Evolutionary conservation across 352 stramenopile genomes (phyloP).

Genomic region (Phytophthora aleatoria): DNA sequence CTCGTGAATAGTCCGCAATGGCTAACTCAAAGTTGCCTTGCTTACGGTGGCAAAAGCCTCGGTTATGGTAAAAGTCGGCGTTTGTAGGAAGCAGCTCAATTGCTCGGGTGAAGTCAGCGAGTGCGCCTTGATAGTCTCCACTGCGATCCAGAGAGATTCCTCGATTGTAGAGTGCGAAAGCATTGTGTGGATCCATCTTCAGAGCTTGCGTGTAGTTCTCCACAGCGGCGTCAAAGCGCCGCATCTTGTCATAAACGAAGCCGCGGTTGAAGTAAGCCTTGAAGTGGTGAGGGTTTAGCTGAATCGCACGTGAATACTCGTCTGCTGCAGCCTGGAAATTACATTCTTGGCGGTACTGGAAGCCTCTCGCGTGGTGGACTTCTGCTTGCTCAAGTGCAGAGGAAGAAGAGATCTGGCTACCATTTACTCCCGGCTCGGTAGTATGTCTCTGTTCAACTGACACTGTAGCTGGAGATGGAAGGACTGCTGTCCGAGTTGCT

Average conservation of each 20-base stretch:
- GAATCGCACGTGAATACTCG: conserved; percentile 82
- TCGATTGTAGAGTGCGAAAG: conserved; percentile 84
- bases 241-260: conserved; percentile 86
- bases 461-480: conserved; percentile 2
- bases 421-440: background rate
- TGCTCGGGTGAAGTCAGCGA: conserved; percentile 80
- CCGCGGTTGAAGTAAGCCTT: conserved; percentile 91
- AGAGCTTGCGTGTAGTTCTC: conserved; percentile 77
- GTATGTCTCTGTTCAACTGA: conserved; percentile 11
- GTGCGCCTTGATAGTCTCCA: conserved; percentile 82
- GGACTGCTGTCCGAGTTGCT: conserved; percentile 3
- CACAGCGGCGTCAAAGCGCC: conserved; percentile 76
- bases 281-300: conserved; percentile 80
- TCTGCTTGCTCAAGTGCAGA: conserved; percentile 44
- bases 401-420: background rate
- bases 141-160: conserved; percentile 86
- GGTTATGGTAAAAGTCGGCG: conserved; percentile 86
- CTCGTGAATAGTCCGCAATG: conserved; percentile 79
- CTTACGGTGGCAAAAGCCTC: conserved; percentile 84
- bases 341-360: conserved; percentile 77
- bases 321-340: conserved; percentile 79
- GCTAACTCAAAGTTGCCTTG: conserved; percentile 79
- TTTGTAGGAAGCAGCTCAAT: conserved; percentile 79
- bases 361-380: conserved; percentile 64
- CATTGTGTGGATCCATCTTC: conserved; percentile 70